These are phyloP conservation scores for Ambrosiella xylebori DNA, from an alignment of 2,329 filamentous ascomycete genomes.

Conservation along the genomic window DNA sequence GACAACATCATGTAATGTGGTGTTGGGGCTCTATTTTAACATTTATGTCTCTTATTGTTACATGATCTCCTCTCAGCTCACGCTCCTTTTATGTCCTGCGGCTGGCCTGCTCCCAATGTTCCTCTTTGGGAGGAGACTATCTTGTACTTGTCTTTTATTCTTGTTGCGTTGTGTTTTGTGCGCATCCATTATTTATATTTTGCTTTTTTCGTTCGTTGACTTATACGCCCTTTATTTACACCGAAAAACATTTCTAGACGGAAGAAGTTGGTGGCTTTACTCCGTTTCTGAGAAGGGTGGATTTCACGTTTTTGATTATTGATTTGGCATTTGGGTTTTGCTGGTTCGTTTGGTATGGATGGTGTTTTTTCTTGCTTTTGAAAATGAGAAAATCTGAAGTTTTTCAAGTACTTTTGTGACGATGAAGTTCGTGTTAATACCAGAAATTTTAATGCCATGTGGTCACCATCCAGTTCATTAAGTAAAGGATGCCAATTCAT, in stretches of 20 bases:
- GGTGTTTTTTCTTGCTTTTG: background rate
- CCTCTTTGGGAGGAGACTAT: slow-evolving; percentile 2
- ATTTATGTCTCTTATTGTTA: background rate
- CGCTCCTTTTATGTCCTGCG: slow-evolving; percentile 6
- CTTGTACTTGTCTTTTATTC: background rate
- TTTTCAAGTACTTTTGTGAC: background rate
- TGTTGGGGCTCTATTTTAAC: background rate
- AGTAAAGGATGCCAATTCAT: background rate
- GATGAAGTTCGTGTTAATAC: no score
- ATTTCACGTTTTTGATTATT: slow-evolving; percentile 9
- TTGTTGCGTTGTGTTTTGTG: background rate
- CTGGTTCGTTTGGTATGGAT: slow-evolving; percentile 1
- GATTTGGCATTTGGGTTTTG: slow-evolving; percentile 1
- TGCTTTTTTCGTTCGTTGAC: slow-evolving; percentile 1
- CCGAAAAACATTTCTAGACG: slow-evolving; percentile 3
- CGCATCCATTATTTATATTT: slow-evolving; percentile 2
- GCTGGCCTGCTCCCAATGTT: slow-evolving; percentile 6
- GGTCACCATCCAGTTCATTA: no score
- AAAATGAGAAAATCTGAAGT: slow-evolving; percentile 1
- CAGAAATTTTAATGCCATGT: no score
- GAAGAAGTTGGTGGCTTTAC: slow-evolving; percentile 7
- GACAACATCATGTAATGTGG: slow-evolving; percentile 21
- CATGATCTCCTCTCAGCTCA: slow-evolving; percentile 9
- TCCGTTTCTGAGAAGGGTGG: slow-evolving; percentile 2
- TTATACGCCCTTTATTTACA: background rate